phyloP scores from a whole-genome alignment of 2,329 filamentous ascomycete species.

The Tetracladium maxilliforme region DNA sequence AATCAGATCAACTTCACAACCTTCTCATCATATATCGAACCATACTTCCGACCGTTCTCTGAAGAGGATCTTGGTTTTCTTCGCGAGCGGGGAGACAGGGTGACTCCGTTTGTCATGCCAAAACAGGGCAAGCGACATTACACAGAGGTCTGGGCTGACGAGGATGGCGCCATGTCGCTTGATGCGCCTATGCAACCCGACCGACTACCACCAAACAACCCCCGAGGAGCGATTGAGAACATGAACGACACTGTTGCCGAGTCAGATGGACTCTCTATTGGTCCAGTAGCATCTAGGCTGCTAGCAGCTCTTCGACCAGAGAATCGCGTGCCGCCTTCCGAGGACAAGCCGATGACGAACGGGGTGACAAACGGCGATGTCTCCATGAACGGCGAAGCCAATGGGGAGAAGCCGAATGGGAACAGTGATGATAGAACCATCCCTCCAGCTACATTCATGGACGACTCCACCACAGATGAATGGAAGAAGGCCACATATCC shows the following conservation, averaged over 20 bases:
- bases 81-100: constrained; percentile 75
- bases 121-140: constrained; percentile 76
- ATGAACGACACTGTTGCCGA: constrained; percentile 78
- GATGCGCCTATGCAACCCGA: constrained; percentile 51
- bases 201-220: constrained; percentile 62
- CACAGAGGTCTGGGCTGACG: constrained; percentile 82
- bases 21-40: constrained; percentile 84
- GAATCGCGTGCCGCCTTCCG: constrained; percentile 35
- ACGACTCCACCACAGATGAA: constrained; percentile 58
- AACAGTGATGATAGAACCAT: constrained; percentile 27
- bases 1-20: constrained; percentile 91
- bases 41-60: constrained; percentile 75
- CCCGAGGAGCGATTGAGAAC: constrained; percentile 73
- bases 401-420: constrained; percentile 28
- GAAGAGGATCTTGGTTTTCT: constrained; percentile 93
- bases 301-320: constrained; percentile 73
- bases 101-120: constrained; percentile 73
- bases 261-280: constrained; percentile 78
- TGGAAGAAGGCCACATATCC: constrained; percentile 67
- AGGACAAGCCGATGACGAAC: constrained; percentile 40
- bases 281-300: constrained; percentile 71
- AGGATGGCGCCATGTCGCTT: constrained; percentile 68
- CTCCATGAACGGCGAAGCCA: constrained; percentile 30
- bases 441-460: constrained; percentile 65
- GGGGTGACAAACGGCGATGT: constrained; percentile 40